Percentiles rank a stretch among this genome's conserved stretches.
Conservation (phyloP, 2,329 filamentous ascomycete species). For the Cladophialophora immunda region DNA sequence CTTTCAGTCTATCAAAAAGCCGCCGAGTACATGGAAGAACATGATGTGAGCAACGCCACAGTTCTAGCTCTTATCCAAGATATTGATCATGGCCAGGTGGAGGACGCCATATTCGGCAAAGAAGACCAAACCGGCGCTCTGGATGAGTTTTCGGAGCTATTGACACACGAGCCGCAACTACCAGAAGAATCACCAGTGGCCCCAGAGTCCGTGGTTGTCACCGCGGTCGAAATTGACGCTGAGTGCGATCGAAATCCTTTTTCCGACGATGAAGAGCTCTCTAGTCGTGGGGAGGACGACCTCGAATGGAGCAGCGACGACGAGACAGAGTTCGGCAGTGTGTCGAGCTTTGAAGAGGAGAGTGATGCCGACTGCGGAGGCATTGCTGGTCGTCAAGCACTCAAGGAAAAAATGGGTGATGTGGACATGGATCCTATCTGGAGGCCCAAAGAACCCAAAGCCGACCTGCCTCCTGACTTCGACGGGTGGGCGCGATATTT, state of each 20-base stretch:
- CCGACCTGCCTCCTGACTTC: not conserved
- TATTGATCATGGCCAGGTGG: constrained; percentile 9
- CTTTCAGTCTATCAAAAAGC: constrained; percentile 22
- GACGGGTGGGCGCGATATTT: not conserved
- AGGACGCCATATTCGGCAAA: constrained; percentile 25
- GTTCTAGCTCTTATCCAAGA: not conserved
- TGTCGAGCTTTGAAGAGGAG: constrained; percentile 16
- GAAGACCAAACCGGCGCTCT: not conserved
- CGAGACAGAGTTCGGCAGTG: constrained; percentile 19
- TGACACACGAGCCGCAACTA: not conserved
- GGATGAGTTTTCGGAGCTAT: not conserved
- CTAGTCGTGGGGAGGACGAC: constrained; percentile 1
- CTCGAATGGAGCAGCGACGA: constrained; percentile 20
- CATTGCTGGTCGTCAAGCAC: not conserved
- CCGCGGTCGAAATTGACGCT: constrained; percentile 5
- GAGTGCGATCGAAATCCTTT: not conserved
- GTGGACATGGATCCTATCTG: not conserved
- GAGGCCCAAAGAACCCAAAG: not conserved
- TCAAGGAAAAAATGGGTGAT: constrained; percentile 10
- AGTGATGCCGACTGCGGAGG: not conserved
- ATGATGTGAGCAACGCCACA: constrained; percentile 10
- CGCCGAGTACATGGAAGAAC: constrained; percentile 14
- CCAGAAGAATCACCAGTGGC: not conserved
- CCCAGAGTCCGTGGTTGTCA: constrained; percentile 5
- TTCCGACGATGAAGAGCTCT: constrained; percentile 13